Percentiles rank a stretch among this genome's conserved stretches.
These are phyloP conservation scores for Pseudofabraea citricarpa DNA, from an alignment of 2,329 filamentous ascomycete species.

Conservation along the genomic window DNA sequence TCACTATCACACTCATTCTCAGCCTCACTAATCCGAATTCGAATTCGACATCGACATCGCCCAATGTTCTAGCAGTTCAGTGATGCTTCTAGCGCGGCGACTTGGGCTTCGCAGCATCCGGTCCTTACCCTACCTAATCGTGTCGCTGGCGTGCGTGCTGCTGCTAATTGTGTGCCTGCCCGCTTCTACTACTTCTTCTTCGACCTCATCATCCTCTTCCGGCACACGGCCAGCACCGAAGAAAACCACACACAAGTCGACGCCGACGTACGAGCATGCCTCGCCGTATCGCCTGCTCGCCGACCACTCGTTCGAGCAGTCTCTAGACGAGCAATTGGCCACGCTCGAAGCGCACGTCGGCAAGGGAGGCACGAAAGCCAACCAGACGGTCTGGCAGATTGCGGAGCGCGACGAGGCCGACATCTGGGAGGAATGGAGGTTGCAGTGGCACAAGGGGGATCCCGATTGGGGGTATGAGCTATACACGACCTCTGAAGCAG, in stretches of 20 bases:
- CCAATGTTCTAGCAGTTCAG: too few species aligned
- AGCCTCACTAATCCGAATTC: too few species aligned
- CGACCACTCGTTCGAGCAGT: constrained; percentile 9
- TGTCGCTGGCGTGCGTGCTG: too few species aligned
- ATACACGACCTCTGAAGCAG: constrained; percentile 1
- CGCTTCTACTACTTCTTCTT: neutral
- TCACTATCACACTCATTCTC: too few species aligned
- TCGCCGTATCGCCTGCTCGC: constrained; percentile 14
- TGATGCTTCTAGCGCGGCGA: constrained; percentile 2
- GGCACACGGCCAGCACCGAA: neutral
- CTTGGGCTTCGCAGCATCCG: constrained; percentile 1
- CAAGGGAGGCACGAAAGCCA: constrained; percentile 4
- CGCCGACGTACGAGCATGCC: constrained; percentile 12
- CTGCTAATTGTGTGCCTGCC: neutral
- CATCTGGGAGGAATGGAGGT: constrained; percentile 7
- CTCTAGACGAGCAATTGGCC: constrained; percentile 11
- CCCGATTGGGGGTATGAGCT: constrained; percentile 13
- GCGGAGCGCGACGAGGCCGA: constrained; percentile 4
- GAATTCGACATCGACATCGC: too few species aligned
- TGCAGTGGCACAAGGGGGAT: constrained; percentile 14
- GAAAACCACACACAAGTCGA: neutral
- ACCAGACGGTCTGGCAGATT: constrained; percentile 17
- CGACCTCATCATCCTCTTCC: neutral
- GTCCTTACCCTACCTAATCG: constrained; percentile 2
- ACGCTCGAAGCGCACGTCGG: constrained; percentile 8